Base-by-base conservation (phyloP, 768 basidiomycete genomes). In the Dentipellis sp. region DNA sequence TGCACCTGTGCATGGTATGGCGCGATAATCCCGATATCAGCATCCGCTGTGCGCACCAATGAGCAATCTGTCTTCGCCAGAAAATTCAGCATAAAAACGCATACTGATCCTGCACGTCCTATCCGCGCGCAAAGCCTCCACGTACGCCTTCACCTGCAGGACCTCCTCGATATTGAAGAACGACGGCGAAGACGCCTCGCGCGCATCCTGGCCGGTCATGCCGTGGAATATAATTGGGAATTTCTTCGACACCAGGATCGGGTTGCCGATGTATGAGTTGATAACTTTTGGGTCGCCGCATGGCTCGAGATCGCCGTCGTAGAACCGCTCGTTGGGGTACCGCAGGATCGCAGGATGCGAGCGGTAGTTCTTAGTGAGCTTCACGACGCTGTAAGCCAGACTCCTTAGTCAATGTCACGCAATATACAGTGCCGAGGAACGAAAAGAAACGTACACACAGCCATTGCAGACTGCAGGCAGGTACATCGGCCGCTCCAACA, bases 81-180 rank as follows among this genome's bases (percentile, higher is more conserved):
- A 52, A 16, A 19, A 48, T 21, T n/a, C 19, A 11, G 4, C 21
- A 10, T 29, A 56, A 22, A 7, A 5, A 38, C 5, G 21, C 52
- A 37, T 65, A 79, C 82, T 71, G 10, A 76, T 78, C 14, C 73
- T 64, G 61, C 72, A 68, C 3, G 60, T 64, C 6, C 53, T 59
- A 57, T 76, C 65, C 0, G 53, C 53, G 1, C 54, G 56, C 12
- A 69, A 54, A 23, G 56, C 53, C 48, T 65, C 48, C 5, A 69
- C 63, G 50, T 85, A 86, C 0, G 63, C 60, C 59, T 77, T 79
- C 48, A 86, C 80, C 48, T 78, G 75, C 0, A 76, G 63, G 0
- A 73, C 74, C 60, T 87, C 84, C 29, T 80, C 75, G 38, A 80
- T 75, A 56, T 88, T 88, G 72, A 86, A 87, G 66, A 84, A 86